These are phyloP conservation scores for Metschnikowia peoriensis DNA, from an alignment of 805 yeast species.

Conservation along the genomic window DNA sequence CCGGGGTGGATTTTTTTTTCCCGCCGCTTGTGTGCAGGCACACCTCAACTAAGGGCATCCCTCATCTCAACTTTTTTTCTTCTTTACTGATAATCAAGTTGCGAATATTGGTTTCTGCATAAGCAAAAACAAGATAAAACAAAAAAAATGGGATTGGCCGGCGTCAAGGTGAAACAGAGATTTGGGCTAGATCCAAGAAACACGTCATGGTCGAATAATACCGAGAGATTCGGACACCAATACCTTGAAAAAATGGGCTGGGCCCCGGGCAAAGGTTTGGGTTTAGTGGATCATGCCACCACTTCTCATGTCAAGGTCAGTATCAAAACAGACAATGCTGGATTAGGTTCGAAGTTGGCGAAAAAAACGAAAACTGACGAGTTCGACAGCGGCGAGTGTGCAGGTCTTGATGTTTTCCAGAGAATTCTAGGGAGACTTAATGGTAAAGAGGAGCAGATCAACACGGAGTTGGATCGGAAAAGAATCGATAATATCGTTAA, in stretches of 20 bases:
- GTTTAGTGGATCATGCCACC: slow-evolving; percentile 61
- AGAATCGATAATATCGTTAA: slow-evolving; percentile 68
- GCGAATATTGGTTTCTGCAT: not conserved
- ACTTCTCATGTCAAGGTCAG: slow-evolving; percentile 82
- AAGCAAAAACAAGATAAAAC: not conserved
- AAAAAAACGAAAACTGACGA: slow-evolving; percentile 59
- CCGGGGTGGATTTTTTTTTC: not conserved
- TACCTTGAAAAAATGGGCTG: slow-evolving; percentile 84
- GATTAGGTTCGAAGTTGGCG: slow-evolving; percentile 82
- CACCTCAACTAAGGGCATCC: slow-evolving; percentile 2
- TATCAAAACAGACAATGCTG: slow-evolving; percentile 77
- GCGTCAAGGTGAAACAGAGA: slow-evolving; percentile 72
- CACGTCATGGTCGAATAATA: slow-evolving; percentile 90
- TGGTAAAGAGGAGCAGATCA: slow-evolving; percentile 72
- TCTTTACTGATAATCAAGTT: not conserved
- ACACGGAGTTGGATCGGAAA: slow-evolving; percentile 64
- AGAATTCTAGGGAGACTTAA: slow-evolving; percentile 83
- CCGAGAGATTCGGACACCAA: slow-evolving; percentile 80
- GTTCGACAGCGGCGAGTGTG: slow-evolving; percentile 77
- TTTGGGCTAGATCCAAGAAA: slow-evolving; percentile 93
- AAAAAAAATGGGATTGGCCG: slow-evolving; percentile 77
- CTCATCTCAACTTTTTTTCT: slow-evolving; percentile 5
- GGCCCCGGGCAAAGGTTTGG: slow-evolving; percentile 90
- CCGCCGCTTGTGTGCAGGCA: slow-evolving; percentile 10
- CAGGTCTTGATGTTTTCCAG: slow-evolving; percentile 92